phyloP scores from a whole-genome alignment of 2,329 filamentous ascomycete genomes.

The Amylocarpus encephaloides region DNA sequence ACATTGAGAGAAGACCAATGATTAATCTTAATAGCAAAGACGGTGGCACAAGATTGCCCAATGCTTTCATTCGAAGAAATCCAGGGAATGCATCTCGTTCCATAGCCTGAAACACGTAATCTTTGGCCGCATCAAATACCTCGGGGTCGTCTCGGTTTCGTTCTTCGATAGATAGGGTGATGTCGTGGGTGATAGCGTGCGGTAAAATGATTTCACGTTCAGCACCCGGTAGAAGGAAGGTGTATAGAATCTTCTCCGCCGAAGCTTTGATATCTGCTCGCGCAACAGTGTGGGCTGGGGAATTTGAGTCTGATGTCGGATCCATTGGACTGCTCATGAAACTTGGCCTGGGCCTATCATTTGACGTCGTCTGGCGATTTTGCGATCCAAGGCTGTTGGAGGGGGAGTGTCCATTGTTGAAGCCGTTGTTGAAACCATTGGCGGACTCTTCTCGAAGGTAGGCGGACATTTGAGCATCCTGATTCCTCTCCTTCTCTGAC shows the following conservation, averaged over 20 bases:
- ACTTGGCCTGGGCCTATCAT: slow-evolving; percentile 39
- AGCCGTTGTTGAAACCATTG: slow-evolving; percentile 44
- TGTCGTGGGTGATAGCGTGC: slow-evolving; percentile 76
- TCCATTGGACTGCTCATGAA: slow-evolving; percentile 58
- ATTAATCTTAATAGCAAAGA: slow-evolving; percentile 83
- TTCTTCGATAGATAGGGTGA: slow-evolving; percentile 83
- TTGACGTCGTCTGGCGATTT: slow-evolving; percentile 43
- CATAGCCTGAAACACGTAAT: slow-evolving; percentile 99
- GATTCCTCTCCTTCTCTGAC: slow-evolving; percentile 66
- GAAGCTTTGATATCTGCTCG: slow-evolving; percentile 86
- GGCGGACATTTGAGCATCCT: slow-evolving; percentile 85
- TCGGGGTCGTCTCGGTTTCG: slow-evolving; percentile 91
- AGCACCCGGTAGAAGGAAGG: slow-evolving; percentile 87
- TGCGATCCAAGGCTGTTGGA: slow-evolving; percentile 36
- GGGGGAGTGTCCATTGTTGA: slow-evolving; percentile 47
- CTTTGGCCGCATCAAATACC: slow-evolving; percentile 94
- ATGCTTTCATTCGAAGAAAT: slow-evolving; percentile 87
- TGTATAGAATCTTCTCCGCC: slow-evolving; percentile 98
- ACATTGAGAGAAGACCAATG: slow-evolving; percentile 77
- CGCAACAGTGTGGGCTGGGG: slow-evolving; percentile 76
- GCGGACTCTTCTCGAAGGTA: slow-evolving; percentile 67
- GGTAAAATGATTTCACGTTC: slow-evolving; percentile 95
- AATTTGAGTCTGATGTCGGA: slow-evolving; percentile 69
- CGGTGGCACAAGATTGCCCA: slow-evolving; percentile 90
- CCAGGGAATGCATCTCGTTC: slow-evolving; percentile 98